Evolutionary conservation across 1,284 basidiomycete species (phyloP).

Genomic region (Omphalotus olearius): DNA sequence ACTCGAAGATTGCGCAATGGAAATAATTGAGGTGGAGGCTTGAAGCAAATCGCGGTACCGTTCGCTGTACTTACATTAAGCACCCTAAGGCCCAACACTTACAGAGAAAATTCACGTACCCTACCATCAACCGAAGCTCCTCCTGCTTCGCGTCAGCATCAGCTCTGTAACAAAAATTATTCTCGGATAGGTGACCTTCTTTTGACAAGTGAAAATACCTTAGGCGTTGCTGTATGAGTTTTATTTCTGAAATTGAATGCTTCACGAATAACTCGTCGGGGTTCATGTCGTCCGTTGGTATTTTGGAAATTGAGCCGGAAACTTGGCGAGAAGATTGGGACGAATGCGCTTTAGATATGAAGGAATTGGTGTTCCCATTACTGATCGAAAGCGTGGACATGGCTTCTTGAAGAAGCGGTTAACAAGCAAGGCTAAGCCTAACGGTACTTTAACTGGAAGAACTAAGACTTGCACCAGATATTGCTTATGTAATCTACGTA

Average conservation of each 20-base stretch:
- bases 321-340: conserved; percentile 3
- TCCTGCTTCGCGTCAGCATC: conserved; percentile 90
- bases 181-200: not conserved
- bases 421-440: conserved; percentile 19
- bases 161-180: conserved; percentile 38
- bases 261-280: conserved; percentile 81
- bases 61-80: conserved; percentile 71
- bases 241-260: conserved; percentile 73
- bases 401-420: conserved; percentile 20
- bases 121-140: conserved; percentile 92
- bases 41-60: conserved; percentile 91
- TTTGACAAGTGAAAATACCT: conserved; percentile 40
- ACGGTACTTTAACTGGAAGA: too few relatives aligned
- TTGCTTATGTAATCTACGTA: too few relatives aligned
- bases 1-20: conserved; percentile 63
- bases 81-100: conserved; percentile 24
- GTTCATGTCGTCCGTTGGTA: conserved; percentile 38
- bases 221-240: conserved; percentile 65
- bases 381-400: conserved; percentile 14
- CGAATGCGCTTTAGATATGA: conserved; percentile 1
- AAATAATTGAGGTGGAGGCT: conserved; percentile 85
- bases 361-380: conserved; percentile 7
- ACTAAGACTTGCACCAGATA: too few relatives aligned
- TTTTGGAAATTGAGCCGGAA: conserved; percentile 20
- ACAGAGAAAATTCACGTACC: conserved; percentile 53